Evolutionary conservation across 371 early-diverging fungal genomes (phyloP), one percentile per base, ranked within the genome.

Genomic region (Phascolomyces articulosus): DNA sequence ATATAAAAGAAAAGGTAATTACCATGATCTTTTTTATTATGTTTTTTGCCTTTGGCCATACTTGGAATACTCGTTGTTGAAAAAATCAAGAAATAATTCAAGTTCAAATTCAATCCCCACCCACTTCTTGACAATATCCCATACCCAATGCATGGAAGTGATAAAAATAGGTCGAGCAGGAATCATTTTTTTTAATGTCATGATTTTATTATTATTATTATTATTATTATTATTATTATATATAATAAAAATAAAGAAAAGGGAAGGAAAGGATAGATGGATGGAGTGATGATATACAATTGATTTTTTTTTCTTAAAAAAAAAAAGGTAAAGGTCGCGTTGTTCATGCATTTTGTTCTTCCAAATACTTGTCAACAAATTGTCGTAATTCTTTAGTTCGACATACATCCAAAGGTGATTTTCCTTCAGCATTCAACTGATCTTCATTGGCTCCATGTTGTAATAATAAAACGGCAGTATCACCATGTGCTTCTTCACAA

Each of bases 401-500:
- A 58, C 75, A 73, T 0, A 82, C 29, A 27, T 79, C 82, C 13
- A 83, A 64, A 2, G 87, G 83, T 0, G 82, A 70, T 60, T 82
- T 70, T 0, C 78, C 79, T 13, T 79, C 75, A 1, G 58, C 57
- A 64, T 87, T 87, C 15, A 78, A 59, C 20, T 69, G 66, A 60
- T 85, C 84, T 15, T 72, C 40, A 64, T 85, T 78, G 21, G 74
- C 87, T 29, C 79, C 79, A 21, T 75, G 60, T 61, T 86, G 72
- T 20, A 88, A 66, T 41, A 88, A 63, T 4, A 69, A 63, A 3
- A 75, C 24, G 8, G 84, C 85, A 11, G 83, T 80, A 55, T 84
- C 85, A 2, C 85, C 85, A 40, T 83, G 86, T n/a, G 79, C 82
- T 55, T 87, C 88, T 55, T 88, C 87, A 56, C 87, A 86, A 4